Base-by-base conservation (phyloP, 495 filamentous ascomycete species). In the Letharia lupina region DNA sequence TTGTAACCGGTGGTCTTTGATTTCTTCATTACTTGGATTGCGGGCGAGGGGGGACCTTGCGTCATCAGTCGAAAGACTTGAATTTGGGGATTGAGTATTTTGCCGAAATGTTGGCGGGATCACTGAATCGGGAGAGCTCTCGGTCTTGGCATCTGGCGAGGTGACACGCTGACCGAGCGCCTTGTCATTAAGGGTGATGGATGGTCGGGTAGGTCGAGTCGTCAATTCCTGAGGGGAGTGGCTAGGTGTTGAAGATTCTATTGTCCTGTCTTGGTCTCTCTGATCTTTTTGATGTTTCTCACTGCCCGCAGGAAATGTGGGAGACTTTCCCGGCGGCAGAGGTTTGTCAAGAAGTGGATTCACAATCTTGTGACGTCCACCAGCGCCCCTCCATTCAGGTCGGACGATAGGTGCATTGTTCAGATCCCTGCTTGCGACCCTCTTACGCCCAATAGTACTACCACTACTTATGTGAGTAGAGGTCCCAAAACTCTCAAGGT, bases 351-450 rank as follows among this genome's bases (percentile, higher is more conserved):
- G 45, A 20, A 76, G 60, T 13, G 75, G 76, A 37, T 73, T 67
- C 16, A 81, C 71, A 54, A 83, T 79, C 37, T 76, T 74, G 33
- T 74, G 69, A 37, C 81, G 80, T 59, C 81, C 81, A 68, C 76
- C 81, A 39, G 79, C 75, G 44, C 82, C 78, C 60, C 77, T 82
- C 82, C 82, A 84, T 57, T 79, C 79, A 61, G 80, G 77, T 62
- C 75, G 75, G 41, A 71, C 57, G 65, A 68, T 70, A 48, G 71
- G 64, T 20, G 70, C 72, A 45, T 80, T 73, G 40, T 66, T 73
- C 12, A 62, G 56, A 50, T 67, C 64, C 31, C 70, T 65, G 28
- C 58, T 71, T 44, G 62, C 63, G 35, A 65, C 65, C 48, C 69
- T 70, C 67, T 72, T 72, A 12, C 68, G 65, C 9, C 65, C 68